Conservation (phyloP, 768 basidiomycete species). For the Trametes meyenii region DNA sequence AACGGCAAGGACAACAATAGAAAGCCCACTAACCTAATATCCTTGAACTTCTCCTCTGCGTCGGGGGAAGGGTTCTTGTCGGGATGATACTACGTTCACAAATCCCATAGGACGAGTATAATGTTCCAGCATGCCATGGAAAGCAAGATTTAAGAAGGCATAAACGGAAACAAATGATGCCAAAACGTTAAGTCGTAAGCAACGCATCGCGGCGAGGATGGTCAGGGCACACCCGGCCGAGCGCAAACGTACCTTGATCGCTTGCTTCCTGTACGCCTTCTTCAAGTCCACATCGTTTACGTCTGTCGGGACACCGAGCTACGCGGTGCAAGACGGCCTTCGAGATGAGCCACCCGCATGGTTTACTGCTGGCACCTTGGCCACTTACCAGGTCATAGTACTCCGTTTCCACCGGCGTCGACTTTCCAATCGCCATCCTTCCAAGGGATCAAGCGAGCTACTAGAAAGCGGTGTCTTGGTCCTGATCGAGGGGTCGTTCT, state of each 20-base stretch:
- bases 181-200: background rate
- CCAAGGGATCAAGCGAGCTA: background rate
- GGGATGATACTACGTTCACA: slow-evolving; percentile 73
- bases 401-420: slow-evolving; percentile 90
- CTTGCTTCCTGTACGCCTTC: slow-evolving; percentile 93
- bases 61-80: slow-evolving; percentile 94
- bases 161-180: too few relatives aligned
- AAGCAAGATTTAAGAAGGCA: background rate
- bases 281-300: slow-evolving; percentile 83
- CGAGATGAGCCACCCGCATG: slow-evolving; percentile 12
- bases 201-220: background rate
- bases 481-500: background rate
- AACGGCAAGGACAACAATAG: background rate
- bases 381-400: slow-evolving; percentile 80
- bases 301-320: slow-evolving; percentile 75
- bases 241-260: slow-evolving; percentile 72
- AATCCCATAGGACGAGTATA: slow-evolving; percentile 3
- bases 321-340: slow-evolving; percentile 3
- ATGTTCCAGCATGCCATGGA: background rate
- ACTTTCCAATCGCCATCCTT: slow-evolving; percentile 57
- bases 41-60: slow-evolving; percentile 96
- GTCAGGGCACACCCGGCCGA: too few relatives aligned
- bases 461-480: background rate
- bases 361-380: background rate
- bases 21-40: slow-evolving; percentile 70